Base-by-base conservation (phyloP, 495 filamentous ascomycete genomes). In the Pseudomonodictys pantanalensis region DNA sequence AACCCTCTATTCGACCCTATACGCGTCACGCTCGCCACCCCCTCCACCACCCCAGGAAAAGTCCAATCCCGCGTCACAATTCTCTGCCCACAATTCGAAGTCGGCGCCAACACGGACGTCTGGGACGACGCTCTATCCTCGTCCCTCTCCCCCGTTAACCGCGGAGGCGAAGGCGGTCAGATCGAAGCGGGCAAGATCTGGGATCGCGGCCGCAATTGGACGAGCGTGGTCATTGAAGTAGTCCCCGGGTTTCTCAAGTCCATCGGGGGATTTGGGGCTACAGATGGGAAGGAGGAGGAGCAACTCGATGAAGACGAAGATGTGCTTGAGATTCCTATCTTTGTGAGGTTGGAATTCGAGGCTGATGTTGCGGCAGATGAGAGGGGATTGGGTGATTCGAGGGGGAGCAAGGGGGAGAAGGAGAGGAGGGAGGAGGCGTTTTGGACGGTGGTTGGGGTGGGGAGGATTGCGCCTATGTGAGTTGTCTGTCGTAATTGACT, bases 151-250 rank as follows among this genome's bases (percentile, higher is more conserved):
- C 49, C 55, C 42, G 25, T 58, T 9, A 58, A 52, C 35, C n/a
- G 24, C n/a, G 28, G 35, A 9, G 35, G 28, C 25, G 20, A 24
- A 3, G 59, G 44, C 23, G 60, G 60, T 9, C 64, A 69, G 32
- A 85, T 90, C 1, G 90, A 96, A 69, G 90, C 88, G 4, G 93
- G 93, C 15, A 97, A 97, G 72, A 85, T 98, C 24, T 98, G 90
- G 90, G 90, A 97, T 57, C 81, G 86, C 57, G 92, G 92, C 0
- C 78, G 92, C n/a, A 98, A 97, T 69, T 96, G 91, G 90, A 92
- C 91, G 1, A 89, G 82, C 44, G 86, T 98, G 6, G 88, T 97
- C 6, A 76, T 98, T 15, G 93, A 98, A 71, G 87, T 98, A 10
- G 81, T 96, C 5, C 90, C 91, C 4, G 87, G 88, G 0, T 55